Conservation (phyloP, 169 alveolate genomes). For the Plasmodium relictum region DNA sequence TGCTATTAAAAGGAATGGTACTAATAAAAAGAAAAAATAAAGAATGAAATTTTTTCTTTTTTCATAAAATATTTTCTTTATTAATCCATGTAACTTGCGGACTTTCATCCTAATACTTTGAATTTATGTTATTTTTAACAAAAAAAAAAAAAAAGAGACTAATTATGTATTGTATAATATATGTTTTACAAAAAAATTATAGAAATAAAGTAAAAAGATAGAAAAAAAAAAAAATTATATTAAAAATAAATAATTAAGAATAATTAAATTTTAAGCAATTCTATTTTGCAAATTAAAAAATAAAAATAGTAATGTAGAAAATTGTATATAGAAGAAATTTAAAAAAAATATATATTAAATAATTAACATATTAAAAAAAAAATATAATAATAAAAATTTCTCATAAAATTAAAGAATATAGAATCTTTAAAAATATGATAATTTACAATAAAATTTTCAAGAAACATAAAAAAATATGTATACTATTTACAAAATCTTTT, state of each 20-base stretch:
- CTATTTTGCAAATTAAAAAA: no score
- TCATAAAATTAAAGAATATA: background rate
- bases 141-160: background rate
- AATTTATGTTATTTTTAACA: slow-evolving; percentile 18
- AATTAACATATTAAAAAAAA: background rate
- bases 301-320: background rate
- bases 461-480: background rate
- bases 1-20: slow-evolving; percentile 56
- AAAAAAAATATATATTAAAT: no score
- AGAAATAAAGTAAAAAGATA: slow-evolving; percentile 2
- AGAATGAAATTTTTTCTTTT: slow-evolving; percentile 56
- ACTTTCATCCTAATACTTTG: slow-evolving; percentile 34
- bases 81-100: slow-evolving; percentile 67
- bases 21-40: slow-evolving; percentile 65
- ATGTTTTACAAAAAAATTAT: background rate
- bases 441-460: no score
- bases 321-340: no score
- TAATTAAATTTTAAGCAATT: no score
- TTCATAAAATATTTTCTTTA: slow-evolving; percentile 60
- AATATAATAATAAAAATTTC: background rate
- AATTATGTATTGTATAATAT: background rate
- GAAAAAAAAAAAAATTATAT: slow-evolving; percentile 12
- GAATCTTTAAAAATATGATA: background rate
- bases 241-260: no score
- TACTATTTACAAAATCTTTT: no score